Percentiles rank a stretch among this genome's conserved stretches.
Evolutionary conservation across 2,329 filamentous ascomycete species (phyloP).

Genomic region (Sphaerulina populicola): DNA sequence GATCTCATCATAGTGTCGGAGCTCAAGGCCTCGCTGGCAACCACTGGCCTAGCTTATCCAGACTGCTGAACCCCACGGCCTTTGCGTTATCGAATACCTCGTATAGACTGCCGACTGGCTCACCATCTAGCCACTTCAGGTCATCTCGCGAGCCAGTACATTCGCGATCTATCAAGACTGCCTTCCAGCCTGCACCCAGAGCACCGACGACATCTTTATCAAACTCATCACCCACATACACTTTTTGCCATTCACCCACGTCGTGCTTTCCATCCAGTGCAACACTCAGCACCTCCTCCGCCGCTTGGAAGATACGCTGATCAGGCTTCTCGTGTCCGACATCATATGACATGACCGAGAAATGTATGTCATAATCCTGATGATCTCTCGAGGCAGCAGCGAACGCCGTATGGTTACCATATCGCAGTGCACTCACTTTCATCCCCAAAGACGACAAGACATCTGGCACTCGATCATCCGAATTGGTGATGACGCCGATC

Average conservation of each 20-base stretch:
- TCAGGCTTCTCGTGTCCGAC: constrained; percentile 54
- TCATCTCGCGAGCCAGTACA: constrained; percentile 11
- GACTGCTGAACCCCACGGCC: constrained; percentile 23
- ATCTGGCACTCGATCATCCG: constrained; percentile 50
- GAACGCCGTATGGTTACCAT: constrained; percentile 34
- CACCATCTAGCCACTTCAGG: constrained; percentile 20
- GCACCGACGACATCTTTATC: constrained; percentile 47
- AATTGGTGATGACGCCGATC: constrained; percentile 55
- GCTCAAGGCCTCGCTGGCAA: constrained; percentile 11
- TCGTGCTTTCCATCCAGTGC: constrained; percentile 24
- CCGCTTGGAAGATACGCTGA: constrained; percentile 48
- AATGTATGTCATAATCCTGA: constrained; percentile 42
- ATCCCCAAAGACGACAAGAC: constrained; percentile 50
- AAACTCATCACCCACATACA: constrained; percentile 50
- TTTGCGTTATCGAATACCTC: constrained; percentile 16
- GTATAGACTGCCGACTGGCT: constrained; percentile 13
- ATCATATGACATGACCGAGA: constrained; percentile 56
- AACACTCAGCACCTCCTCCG: constrained; percentile 38
- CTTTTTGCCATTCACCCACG: constrained; percentile 29
- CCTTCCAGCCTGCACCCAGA: constrained; percentile 41
- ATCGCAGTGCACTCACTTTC: constrained; percentile 36
- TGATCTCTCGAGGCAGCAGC: constrained; percentile 17
- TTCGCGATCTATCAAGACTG: constrained; percentile 38
- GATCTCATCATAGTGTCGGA: too few species aligned
- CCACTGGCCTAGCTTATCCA: constrained; percentile 24